Evolutionary conservation across 306 rosid species (phyloP), one percentile per base, ranked within the genome.

Genomic region (Sophora flavescens): DNA sequence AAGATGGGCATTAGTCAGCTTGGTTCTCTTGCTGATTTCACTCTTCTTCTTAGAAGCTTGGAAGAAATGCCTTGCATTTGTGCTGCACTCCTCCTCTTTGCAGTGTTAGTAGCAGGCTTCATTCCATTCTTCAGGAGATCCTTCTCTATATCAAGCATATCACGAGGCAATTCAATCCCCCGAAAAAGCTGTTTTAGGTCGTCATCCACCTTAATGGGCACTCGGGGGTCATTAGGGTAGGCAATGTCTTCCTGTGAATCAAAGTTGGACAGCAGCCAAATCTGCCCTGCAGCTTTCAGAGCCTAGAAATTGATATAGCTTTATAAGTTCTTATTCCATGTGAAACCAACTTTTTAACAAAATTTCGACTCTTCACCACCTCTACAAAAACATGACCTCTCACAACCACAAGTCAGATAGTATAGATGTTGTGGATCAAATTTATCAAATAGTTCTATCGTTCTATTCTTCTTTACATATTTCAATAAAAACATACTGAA

Each of bases 201-300:
- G 52, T 89, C 90, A 15, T 96, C 99, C 50, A 92, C 98, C 87
- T 91, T 91, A 18, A 87, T 77, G 28, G 89, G 84, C 48, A 90
- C 89, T 80, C 87, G 82, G 6, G 97, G 99, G 45, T 92, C 97
- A 52, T 96, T 96, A 38, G 99, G 99, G 80, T 92, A 92, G 14
- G 98, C 96, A 42, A 91, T 91, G 80, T 96, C 98, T 88, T 92
- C 99, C 78, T 90, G 99, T 65, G 99, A 92, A 82, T 96, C 99
- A 13, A 89, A 91, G 93, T 96, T 92, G 16, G 97, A 91, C 44
- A 90, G 91, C 45, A 96, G 89, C 99, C 98, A 96, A 68, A 96
- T 88, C 80, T 89, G 93, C 76, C 98, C 90, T 6, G 91, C 84
- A 67, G 86, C 92, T 86, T 92, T 92, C 80, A 92, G 81, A 82